A percentile compares a stretch with the other conserved stretches of the same genome.
These are phyloP conservation scores for Phanerodontia chrysosporium DNA, from an alignment of 768 basidiomycete species.

Conservation along the genomic window DNA sequence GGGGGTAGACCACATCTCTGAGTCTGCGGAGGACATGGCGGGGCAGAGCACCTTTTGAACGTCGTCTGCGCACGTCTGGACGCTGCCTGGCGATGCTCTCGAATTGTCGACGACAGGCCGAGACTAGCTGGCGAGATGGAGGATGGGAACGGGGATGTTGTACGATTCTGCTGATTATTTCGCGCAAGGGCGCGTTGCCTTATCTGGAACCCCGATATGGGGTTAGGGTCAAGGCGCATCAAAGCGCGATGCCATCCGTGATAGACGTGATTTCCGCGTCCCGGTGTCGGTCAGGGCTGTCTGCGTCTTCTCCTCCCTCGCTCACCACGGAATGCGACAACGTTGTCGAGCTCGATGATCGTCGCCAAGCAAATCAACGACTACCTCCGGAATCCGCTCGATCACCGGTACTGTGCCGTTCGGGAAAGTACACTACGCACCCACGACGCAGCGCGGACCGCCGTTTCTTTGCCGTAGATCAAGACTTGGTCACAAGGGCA, in stretches of 20 bases:
- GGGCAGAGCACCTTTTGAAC: not conserved
- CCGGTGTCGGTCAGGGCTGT: too few relatives aligned
- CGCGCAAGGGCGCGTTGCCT: not conserved
- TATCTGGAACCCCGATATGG: not conserved
- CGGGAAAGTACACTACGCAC: not conserved
- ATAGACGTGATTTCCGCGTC: too few relatives aligned
- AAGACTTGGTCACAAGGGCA: not conserved
- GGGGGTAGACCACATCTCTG: constrained; percentile 21
- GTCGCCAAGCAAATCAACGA: too few relatives aligned
- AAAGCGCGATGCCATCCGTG: too few relatives aligned
- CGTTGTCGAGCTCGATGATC: too few relatives aligned
- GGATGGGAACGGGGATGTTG: not conserved
- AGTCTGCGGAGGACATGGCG: not conserved
- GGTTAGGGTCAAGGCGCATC: not conserved
- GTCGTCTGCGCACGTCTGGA: not conserved
- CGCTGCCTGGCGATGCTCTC: not conserved
- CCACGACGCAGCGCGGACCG: not conserved
- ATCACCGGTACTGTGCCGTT: too few relatives aligned
- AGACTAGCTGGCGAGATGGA: not conserved
- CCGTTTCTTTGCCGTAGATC: not conserved
- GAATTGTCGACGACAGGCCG: constrained; percentile 1
- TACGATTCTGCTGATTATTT: constrained; percentile 5
- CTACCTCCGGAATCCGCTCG: too few relatives aligned
- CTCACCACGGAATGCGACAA: too few relatives aligned
- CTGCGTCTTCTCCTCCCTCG: too few relatives aligned